Base-by-base conservation (phyloP, 164 flowering plant species). In the Protea cynaroides region DNA sequence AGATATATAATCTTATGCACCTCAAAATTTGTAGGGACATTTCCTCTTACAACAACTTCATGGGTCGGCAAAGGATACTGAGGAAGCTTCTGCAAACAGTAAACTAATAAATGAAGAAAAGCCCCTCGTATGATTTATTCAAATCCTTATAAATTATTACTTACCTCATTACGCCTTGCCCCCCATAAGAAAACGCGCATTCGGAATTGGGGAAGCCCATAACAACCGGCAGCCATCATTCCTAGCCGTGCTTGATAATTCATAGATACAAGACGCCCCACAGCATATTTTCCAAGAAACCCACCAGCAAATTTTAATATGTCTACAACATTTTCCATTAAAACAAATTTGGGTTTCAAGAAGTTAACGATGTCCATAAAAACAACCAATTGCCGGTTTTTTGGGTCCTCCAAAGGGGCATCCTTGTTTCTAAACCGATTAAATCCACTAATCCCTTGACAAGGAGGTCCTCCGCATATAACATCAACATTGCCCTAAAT, bases 391-490 rank as follows among this genome's bases (percentile, higher is more conserved):
- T 94, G 97, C 0, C 75, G 72, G 52, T 94, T 94, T 55, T 88
- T 91, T 0, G 69, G 71, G 67, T 91, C 99, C 3, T 74, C 73
- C 1, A 94, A 43, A 0, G 97, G 98, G 3, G 71, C 64, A 0
- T 75, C 65, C 7, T 24, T 65, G 47, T 86, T 76, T 46, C 99
- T 76, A 40, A 91, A 94, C 0, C 99, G 74, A 29, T 94, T 94
- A 52, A 86, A 91, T 0, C 96, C 96, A 71, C 97, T 91, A 1
- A 91, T 74, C 0, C 99, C 99, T 71, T 94, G 97, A 34, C 99
- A 94, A 3, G 97, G 99, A 22, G 99, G 99, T 0, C 99, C 99
- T 0, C 97, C 99, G 78, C 97, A 94, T 19, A 94, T 70, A 1
- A 89, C 85, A 74, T 86, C 93, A 14, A 80, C 95, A 68, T 79